Evolutionary conservation across 1,284 basidiomycete species (phyloP), one percentile per base, ranked within the genome.

Genomic region (Xanthoconium separans): DNA sequence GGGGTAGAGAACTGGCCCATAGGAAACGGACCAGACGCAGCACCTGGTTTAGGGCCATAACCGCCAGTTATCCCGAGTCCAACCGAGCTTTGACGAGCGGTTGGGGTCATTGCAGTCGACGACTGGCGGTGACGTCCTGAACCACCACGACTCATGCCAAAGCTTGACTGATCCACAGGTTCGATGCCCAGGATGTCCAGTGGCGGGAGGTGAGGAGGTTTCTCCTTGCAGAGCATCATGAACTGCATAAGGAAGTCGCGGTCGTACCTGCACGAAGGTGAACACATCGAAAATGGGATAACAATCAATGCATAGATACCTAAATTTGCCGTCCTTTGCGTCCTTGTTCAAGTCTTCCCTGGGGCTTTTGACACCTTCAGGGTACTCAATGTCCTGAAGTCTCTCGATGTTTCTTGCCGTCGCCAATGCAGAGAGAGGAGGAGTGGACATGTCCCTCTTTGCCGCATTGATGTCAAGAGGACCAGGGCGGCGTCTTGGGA

Each of bases 231-330:
- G 53, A 97, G 77, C 39, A 78, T 77, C 93, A 98, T 97, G 77
- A 99, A 99, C 70, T 99, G 97, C 59, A 99, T 75, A 31, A 99
- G 80, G 84, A 99, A 99, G 43, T 96, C 93, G 47, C 96, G 93
- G 73, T 98, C 95, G 73, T 99, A 99, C 64, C 95, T 91, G 43
- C 10, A 43, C n/a, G 15, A 49, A 53, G 24, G 24, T 55, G 22
- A 58, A 39, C 29, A 64, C 47, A 50, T 22, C 4, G n/a, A 6
- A 2, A 5, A 24, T 51, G 36, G 40, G 43, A 42, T 18, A 55
- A 37, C 39, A 39, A 18, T 4, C 16, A 12, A 33, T 18, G 11
- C 11, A 47, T 18, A 62, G 66, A 56, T 70, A 89, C 89, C 87
- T 87, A 81, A 94, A 98, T 74, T 95, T 96, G 65, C 95, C 94